These are phyloP conservation scores for Oligophagozyma castellii DNA, from an alignment of 1,139 yeast genomes.

Conservation along the genomic window DNA sequence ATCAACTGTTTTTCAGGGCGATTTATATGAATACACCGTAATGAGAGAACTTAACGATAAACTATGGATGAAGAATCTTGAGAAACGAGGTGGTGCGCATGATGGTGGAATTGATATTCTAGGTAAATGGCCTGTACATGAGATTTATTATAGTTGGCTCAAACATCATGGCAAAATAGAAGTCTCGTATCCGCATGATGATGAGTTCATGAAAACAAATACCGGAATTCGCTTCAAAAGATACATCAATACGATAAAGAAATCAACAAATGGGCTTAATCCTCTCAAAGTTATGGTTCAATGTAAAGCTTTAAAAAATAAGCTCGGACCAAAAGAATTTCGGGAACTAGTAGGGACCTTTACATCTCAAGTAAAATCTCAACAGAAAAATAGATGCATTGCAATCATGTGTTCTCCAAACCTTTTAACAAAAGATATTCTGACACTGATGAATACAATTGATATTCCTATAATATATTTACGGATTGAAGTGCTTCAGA, in stretches of 20 bases:
- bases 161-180: conserved; percentile 5
- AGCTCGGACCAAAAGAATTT: conserved; percentile 38
- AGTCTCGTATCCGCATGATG: conserved; percentile 22
- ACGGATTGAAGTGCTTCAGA: conserved; percentile 25
- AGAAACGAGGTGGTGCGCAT: conserved; percentile 50
- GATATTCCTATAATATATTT: conserved; percentile 43
- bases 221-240: conserved; percentile 22
- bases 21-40: conserved; percentile 50
- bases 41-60: conserved; percentile 33
- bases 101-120: conserved; percentile 64
- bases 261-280: conserved; percentile 5
- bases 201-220: conserved; percentile 18
- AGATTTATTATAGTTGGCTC: conserved; percentile 7
- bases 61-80: conserved; percentile 28
- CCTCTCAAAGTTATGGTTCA: conserved; percentile 34
- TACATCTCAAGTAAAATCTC: conserved; percentile 21
- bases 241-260: conserved; percentile 6
- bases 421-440: conserved; percentile 45
- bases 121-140: conserved; percentile 42
- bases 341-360: conserved; percentile 49
- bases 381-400: conserved; percentile 23
- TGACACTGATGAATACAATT: conserved; percentile 39
- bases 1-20: conserved; percentile 51
- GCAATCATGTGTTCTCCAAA: conserved; percentile 45
- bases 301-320: conserved; percentile 38